phyloP scores from a whole-genome alignment of 768 basidiomycete species.

The Russula abietina region DNA sequence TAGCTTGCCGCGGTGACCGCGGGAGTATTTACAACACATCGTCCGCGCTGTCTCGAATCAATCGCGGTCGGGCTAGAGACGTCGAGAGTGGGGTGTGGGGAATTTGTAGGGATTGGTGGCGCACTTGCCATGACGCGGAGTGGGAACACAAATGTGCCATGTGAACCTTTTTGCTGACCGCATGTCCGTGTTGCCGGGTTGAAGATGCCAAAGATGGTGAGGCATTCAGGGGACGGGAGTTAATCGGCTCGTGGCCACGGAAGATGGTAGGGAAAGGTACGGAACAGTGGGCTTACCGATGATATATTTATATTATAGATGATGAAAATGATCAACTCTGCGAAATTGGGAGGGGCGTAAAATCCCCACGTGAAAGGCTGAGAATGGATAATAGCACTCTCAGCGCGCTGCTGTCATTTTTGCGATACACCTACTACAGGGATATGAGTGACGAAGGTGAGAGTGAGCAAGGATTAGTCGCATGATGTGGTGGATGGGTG shows the following conservation, averaged over 20 bases:
- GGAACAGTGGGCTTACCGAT: neutral
- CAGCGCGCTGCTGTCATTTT: slow-evolving; percentile 7
- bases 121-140: slow-evolving; percentile 1
- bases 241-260: neutral
- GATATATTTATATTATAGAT: neutral
- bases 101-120: neutral
- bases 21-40: neutral
- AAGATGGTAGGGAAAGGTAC: slow-evolving; percentile 5
- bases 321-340: neutral
- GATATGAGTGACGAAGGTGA: neutral
- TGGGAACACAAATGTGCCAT: neutral
- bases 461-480: neutral
- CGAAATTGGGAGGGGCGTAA: neutral
- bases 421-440: slow-evolving; percentile 16
- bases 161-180: neutral
- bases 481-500: neutral
- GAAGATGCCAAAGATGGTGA: neutral
- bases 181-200: slow-evolving; percentile 2
- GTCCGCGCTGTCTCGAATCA: neutral
- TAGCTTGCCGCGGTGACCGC: neutral
- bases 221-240: slow-evolving; percentile 4
- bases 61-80: neutral
- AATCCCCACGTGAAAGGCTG: neutral
- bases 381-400: slow-evolving; percentile 5
- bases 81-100: neutral